Conservation (phyloP, 2,329 filamentous ascomycete species). For the Neofusicoccum parvum region DNA sequence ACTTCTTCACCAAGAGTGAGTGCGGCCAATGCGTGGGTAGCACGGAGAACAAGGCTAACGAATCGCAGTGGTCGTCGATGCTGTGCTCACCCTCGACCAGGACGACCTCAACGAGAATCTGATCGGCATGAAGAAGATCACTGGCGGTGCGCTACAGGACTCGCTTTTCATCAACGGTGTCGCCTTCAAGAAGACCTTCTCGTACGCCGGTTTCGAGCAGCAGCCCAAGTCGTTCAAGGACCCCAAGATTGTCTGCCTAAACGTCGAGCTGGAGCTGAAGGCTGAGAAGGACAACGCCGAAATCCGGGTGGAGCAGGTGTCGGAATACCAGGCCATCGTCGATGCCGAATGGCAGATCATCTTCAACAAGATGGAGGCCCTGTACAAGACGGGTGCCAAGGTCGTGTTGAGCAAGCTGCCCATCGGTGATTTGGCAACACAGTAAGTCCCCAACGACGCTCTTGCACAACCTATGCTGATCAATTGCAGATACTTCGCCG, state of each 20-base stretch:
- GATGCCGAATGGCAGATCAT: constrained; percentile 99
- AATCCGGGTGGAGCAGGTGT: constrained; percentile 96
- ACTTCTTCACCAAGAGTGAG: constrained; percentile 96
- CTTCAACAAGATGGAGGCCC: constrained; percentile 96
- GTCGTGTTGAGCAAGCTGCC: constrained; percentile 96
- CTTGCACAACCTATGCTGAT: neutral
- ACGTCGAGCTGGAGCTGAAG: constrained; percentile 97
- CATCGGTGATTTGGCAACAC: constrained; percentile 95
- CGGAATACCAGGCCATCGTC: constrained; percentile 98
- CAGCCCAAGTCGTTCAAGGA: constrained; percentile 94
- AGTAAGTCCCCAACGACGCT: constrained; percentile 51
- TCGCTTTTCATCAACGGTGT: constrained; percentile 97
- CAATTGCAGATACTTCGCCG: constrained; percentile 73
- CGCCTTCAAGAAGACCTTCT: constrained; percentile 99
- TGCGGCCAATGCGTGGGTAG: constrained; percentile 16
- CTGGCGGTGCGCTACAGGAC: constrained; percentile 91
- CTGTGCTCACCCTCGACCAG: constrained; percentile 92
- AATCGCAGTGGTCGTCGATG: constrained; percentile 89
- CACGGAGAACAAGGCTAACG: neutral
- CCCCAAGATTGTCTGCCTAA: constrained; percentile 95
- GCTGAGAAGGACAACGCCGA: constrained; percentile 99
- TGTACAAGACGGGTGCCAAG: constrained; percentile 93
- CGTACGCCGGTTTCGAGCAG: constrained; percentile 98
- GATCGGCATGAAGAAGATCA: constrained; percentile 98
- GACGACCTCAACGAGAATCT: constrained; percentile 97